Evolutionary conservation across 352 stramenopile genomes (phyloP).

Genomic region (Phytopythium litorale): DNA sequence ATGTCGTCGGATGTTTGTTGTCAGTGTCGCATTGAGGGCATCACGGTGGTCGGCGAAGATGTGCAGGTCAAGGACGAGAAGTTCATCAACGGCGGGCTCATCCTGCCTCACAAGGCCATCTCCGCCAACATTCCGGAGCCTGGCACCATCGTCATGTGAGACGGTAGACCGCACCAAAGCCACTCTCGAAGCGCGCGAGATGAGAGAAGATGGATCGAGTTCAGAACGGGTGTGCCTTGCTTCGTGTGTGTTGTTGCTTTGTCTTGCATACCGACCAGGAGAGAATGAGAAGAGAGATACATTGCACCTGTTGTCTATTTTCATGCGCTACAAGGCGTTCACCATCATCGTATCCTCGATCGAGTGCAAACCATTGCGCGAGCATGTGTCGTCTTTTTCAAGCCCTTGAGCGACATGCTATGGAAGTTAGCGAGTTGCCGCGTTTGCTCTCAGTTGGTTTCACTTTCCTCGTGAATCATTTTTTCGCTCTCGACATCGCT

Average conservation of each 20-base stretch:
- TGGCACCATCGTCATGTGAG: conserved; percentile 88
- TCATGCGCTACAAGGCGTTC: no score
- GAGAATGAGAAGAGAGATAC: neutral
- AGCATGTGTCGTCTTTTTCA: no score
- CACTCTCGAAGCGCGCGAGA: neutral
- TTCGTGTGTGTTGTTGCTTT: neutral
- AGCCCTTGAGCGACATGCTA: no score
- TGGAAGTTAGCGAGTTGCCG: no score
- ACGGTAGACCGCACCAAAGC: no score
- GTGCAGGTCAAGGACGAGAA: conserved; percentile 88
- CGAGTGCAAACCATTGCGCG: no score
- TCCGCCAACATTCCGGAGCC: conserved; percentile 80
- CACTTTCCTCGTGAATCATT: no score
- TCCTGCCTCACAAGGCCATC: conserved; percentile 87
- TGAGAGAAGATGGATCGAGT: neutral
- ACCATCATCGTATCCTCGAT: no score
- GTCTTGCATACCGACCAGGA: neutral
- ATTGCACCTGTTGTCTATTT: neutral
- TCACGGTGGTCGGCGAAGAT: conserved; percentile 82
- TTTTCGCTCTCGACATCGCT: no score
- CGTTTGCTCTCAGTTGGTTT: no score
- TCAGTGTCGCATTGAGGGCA: conserved; percentile 81
- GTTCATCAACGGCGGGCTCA: conserved; percentile 87
- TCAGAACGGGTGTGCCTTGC: neutral
- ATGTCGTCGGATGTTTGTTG: neutral